Conservation (phyloP, 2,329 filamentous ascomycete species). For the Diaporthe ilicicola region DNA sequence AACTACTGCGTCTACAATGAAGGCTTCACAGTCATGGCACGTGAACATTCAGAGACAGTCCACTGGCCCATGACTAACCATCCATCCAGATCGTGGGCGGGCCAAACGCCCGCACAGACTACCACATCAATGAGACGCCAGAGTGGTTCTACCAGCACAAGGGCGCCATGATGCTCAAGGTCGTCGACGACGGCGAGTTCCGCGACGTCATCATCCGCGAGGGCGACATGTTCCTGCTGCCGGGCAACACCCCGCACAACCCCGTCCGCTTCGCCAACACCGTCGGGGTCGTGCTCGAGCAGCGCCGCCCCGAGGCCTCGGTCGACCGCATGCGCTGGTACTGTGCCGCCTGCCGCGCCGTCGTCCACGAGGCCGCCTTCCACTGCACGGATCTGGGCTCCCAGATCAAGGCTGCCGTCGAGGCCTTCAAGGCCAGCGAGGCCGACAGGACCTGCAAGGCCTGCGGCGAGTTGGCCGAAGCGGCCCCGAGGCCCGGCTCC, state of each 20-base stretch:
- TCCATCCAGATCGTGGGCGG: constrained; percentile 81
- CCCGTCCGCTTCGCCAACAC: constrained; percentile 93
- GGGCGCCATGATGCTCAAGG: constrained; percentile 92
- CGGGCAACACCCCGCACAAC: constrained; percentile 95
- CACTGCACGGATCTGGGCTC: constrained; percentile 90
- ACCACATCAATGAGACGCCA: constrained; percentile 95
- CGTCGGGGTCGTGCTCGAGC: constrained; percentile 93
- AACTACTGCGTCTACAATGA: constrained; percentile 97
- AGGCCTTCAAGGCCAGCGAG: constrained; percentile 75
- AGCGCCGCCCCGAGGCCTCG: constrained; percentile 74
- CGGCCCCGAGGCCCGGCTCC: constrained; percentile 67
- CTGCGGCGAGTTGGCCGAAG: constrained; percentile 81
- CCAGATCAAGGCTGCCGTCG: constrained; percentile 92
- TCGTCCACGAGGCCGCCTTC: constrained; percentile 88
- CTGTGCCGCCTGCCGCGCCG: constrained; percentile 72
- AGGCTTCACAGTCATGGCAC: constrained; percentile 83
- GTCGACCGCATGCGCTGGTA: constrained; percentile 92
- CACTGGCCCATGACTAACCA: background rate
- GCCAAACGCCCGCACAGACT: constrained; percentile 95
- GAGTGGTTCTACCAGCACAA: constrained; percentile 99
- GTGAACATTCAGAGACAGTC: background rate
- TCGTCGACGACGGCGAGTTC: constrained; percentile 78
- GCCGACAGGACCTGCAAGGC: constrained; percentile 76
- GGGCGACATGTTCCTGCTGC: constrained; percentile 92
- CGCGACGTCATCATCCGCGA: constrained; percentile 89